These are phyloP conservation scores for Monosporascus cannonballus DNA, from an alignment of 2,329 filamentous ascomycete genomes.

Conservation along the genomic window DNA sequence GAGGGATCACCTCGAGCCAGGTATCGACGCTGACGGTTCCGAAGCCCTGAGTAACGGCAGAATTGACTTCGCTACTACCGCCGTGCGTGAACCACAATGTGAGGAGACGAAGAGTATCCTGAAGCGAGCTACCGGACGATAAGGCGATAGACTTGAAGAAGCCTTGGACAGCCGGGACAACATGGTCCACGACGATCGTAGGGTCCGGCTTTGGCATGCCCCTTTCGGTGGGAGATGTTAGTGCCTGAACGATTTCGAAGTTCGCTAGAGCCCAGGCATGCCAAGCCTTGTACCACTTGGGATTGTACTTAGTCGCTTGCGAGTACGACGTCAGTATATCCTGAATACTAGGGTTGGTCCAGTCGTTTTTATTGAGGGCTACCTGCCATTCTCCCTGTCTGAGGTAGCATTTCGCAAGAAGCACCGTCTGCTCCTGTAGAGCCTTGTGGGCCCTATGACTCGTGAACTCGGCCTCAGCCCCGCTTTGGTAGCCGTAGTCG, in stretches of 20 bases:
- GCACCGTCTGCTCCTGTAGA: conserved; percentile 55
- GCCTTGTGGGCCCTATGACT: conserved; percentile 46
- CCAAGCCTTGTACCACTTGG: conserved; percentile 98
- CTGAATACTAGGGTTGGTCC: conserved; percentile 78
- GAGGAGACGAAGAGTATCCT: conserved; percentile 87
- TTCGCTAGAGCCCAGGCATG: conserved; percentile 98
- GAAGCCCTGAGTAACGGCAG: conserved; percentile 84
- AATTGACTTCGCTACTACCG: conserved; percentile 79
- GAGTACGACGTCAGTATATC: conserved; percentile 89
- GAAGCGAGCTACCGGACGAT: conserved; percentile 84
- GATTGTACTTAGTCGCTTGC: conserved; percentile 88
- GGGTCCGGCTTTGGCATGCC: conserved; percentile 46
- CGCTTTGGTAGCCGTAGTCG: conserved; percentile 46
- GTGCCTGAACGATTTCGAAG: conserved; percentile 90
- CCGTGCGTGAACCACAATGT: conserved; percentile 97
- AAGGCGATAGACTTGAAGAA: conserved; percentile 98
- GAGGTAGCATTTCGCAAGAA: conserved; percentile 92
- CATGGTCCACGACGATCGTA: conserved; percentile 72
- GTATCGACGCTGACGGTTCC: conserved; percentile 91
- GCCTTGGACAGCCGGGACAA: conserved; percentile 88
- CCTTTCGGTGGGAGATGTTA: conserved; percentile 61
- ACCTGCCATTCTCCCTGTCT: conserved; percentile 97
- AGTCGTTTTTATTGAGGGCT: conserved; percentile 76
- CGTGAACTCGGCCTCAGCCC: conserved; percentile 37
- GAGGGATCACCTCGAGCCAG: conserved; percentile 97